These are phyloP conservation scores for Barnettozyma botsteinii DNA, from an alignment of 805 yeast species.

Conservation along the genomic window DNA sequence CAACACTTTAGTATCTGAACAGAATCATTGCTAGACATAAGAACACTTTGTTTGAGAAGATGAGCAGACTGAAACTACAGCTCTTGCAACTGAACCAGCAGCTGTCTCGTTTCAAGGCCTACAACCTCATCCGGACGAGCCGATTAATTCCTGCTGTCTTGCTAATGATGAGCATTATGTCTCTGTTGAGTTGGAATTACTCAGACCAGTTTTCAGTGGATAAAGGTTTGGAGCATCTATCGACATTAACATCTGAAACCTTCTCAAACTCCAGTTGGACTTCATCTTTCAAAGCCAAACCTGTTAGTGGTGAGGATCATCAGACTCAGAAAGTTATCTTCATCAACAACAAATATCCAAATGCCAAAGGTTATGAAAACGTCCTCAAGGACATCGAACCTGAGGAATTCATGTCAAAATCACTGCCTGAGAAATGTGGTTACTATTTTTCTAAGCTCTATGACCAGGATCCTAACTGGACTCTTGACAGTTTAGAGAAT, in stretches of 20 bases:
- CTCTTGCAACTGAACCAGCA: slow-evolving; percentile 3
- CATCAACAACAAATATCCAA: slow-evolving; percentile 19
- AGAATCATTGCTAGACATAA: too few species aligned
- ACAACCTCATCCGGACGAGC: background rate
- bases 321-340: slow-evolving; percentile 12
- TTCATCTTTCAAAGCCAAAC: background rate
- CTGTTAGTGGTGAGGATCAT: background rate
- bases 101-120: slow-evolving; percentile 2
- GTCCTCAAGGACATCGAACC: slow-evolving; percentile 13
- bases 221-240: background rate
- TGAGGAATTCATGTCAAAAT: slow-evolving; percentile 13
- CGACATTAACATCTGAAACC: background rate
- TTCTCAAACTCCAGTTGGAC: background rate
- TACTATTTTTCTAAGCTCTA: slow-evolving; percentile 18
- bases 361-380: slow-evolving; percentile 16
- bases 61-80: slow-evolving; percentile 1
- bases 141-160: background rate
- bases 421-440: slow-evolving; percentile 15
- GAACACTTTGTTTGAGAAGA: too few species aligned
- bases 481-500: slow-evolving; percentile 16
- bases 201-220: background rate
- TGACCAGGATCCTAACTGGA: slow-evolving; percentile 22
- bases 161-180: background rate
- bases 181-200: background rate
- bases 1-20: background rate